Evolutionary conservation across 2,329 filamentous ascomycete species (phyloP).

Genomic region (Penicillium sp.): DNA sequence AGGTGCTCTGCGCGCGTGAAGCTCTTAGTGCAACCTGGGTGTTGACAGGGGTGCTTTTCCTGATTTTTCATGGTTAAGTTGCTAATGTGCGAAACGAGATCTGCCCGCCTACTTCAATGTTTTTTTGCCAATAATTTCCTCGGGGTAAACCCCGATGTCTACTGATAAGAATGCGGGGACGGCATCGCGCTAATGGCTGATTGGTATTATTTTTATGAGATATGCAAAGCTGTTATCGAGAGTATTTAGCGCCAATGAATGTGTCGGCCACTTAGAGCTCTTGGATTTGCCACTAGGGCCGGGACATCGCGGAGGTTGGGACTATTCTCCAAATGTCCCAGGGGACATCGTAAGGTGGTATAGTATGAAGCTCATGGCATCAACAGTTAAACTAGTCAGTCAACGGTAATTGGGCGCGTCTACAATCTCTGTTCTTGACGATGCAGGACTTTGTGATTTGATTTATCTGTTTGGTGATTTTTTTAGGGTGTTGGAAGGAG

Average conservation of each 20-base stretch:
- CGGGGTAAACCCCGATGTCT: constrained; percentile 11
- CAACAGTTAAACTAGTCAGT: too few species aligned
- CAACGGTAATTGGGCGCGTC: too few species aligned
- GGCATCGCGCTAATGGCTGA: constrained; percentile 6
- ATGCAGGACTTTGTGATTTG: too few species aligned
- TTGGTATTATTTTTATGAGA: constrained; percentile 4
- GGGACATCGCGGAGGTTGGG: not conserved
- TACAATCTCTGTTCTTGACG: too few species aligned
- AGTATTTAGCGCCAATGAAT: too few species aligned
- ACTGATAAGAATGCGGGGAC: constrained; percentile 23
- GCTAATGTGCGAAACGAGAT: not conserved
- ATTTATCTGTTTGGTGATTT: too few species aligned
- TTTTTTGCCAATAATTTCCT: not conserved
- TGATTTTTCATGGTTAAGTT: not conserved
- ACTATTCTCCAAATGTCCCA: not conserved
- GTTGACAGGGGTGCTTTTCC: constrained; percentile 18
- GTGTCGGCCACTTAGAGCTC: not conserved
- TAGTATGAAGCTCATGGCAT: too few species aligned
- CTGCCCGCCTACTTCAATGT: not conserved
- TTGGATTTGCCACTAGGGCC: not conserved
- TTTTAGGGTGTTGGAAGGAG: too few species aligned
- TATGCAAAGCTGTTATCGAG: not conserved
- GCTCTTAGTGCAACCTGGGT: constrained; percentile 26
- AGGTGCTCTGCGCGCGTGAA: constrained; percentile 61
- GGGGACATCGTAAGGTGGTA: not conserved